Evolutionary conservation across 2,329 filamentous ascomycete species (phyloP).

Genomic region (Trichophyton mentagrophytes): DNA sequence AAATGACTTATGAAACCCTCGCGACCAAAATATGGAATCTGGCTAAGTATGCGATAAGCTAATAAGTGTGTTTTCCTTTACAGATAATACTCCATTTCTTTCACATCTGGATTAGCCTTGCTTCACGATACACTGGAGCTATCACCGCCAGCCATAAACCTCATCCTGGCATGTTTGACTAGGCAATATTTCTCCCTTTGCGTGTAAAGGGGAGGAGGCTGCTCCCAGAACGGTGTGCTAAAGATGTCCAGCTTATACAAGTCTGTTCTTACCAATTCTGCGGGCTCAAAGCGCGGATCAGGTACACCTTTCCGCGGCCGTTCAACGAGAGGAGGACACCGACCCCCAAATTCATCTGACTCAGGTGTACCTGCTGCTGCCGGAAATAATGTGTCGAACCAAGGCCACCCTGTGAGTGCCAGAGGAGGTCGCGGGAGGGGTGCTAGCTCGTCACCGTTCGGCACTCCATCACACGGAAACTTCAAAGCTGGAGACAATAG

Average conservation of each 20-base stretch:
- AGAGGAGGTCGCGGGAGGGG: not conserved
- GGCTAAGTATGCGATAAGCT: not conserved
- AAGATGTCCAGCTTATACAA: slow-evolving; percentile 2
- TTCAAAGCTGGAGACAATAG: not conserved
- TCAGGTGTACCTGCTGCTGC: not conserved
- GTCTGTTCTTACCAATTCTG: not conserved
- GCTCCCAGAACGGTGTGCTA: not conserved
- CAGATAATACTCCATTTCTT: not conserved
- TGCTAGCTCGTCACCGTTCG: not conserved
- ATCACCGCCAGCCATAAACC: not conserved
- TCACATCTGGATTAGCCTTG: not conserved
- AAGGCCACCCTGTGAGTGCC: not conserved
- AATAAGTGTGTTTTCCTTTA: not conserved
- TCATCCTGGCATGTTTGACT: not conserved
- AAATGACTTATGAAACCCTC: not conserved
- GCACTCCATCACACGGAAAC: not conserved
- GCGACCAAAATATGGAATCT: not conserved
- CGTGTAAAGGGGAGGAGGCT: not conserved
- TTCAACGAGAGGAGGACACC: not conserved
- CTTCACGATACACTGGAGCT: not conserved
- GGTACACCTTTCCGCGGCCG: not conserved
- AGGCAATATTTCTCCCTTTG: not conserved
- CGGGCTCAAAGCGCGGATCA: not conserved
- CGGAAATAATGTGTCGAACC: not conserved
- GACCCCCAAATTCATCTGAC: not conserved